Conservation (phyloP, 495 filamentous ascomycete genomes). For the Haplographium delicatum region DNA sequence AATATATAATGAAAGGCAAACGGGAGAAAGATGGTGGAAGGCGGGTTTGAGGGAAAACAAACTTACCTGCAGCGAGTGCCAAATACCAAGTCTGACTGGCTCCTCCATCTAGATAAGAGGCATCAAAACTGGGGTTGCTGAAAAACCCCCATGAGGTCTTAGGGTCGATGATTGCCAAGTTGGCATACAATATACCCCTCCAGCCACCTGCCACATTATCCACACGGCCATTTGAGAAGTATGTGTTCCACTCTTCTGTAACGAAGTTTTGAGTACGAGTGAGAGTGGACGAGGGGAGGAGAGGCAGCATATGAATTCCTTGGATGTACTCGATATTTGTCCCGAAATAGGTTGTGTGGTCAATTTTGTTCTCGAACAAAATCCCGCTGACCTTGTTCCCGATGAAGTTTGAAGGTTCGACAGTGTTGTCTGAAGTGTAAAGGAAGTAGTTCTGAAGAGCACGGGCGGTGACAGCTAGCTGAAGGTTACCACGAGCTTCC, state of each 20-base stretch:
- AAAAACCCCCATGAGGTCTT: constrained; percentile 70
- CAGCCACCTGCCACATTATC: constrained; percentile 65
- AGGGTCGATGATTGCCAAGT: constrained; percentile 75
- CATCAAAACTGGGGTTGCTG: constrained; percentile 55
- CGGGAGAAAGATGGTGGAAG: not conserved
- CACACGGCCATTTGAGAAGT: constrained; percentile 60
- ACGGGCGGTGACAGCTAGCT: constrained; percentile 69
- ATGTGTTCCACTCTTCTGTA: constrained; percentile 76
- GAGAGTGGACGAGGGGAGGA: constrained; percentile 65
- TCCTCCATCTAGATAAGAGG: constrained; percentile 76
- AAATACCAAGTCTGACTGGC: constrained; percentile 87
- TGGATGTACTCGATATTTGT: constrained; percentile 76
- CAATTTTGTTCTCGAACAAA: constrained; percentile 93
- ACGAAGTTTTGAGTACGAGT: constrained; percentile 68
- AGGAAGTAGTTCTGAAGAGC: constrained; percentile 78
- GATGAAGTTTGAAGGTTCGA: constrained; percentile 73
- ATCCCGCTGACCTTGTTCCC: constrained; percentile 88
- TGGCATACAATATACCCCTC: constrained; percentile 80
- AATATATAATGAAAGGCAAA: not conserved
- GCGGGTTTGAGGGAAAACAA: not conserved
- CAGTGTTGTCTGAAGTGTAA: constrained; percentile 59
- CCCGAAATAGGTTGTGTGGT: constrained; percentile 94
- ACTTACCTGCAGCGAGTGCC: constrained; percentile 53
- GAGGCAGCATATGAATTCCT: constrained; percentile 95
- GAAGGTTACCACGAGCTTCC: constrained; percentile 82